Conservation (phyloP, 768 basidiomycete genomes). For the Tephrocybe sp. region DNA sequence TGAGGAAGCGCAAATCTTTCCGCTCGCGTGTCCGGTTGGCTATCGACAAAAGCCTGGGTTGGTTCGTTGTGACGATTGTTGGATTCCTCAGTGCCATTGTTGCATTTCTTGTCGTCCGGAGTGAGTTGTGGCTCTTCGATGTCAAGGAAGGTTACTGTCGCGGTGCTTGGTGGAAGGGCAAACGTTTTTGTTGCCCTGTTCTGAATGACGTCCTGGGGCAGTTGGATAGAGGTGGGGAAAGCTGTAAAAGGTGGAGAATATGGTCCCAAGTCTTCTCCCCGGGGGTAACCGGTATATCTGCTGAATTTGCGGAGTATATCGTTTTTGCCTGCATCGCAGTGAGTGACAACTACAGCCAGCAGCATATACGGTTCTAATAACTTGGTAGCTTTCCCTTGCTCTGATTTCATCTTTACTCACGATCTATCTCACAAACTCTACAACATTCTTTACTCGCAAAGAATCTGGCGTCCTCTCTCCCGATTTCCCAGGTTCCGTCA, state of each 20-base stretch:
- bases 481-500: slow-evolving; percentile 40
- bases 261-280: slow-evolving; percentile 65
- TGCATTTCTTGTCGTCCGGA: slow-evolving; percentile 84
- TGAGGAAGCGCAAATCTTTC: slow-evolving; percentile 69
- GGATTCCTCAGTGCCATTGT: slow-evolving; percentile 84
- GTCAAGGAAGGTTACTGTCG: slow-evolving; percentile 89
- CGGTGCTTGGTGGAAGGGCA: slow-evolving; percentile 68
- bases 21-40: slow-evolving; percentile 63
- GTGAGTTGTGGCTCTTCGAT: slow-evolving; percentile 90
- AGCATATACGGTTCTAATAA: background rate
- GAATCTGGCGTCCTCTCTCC: slow-evolving; percentile 74
- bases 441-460: slow-evolving; percentile 85
- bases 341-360: slow-evolving; percentile 28
- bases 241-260: slow-evolving; percentile 69
- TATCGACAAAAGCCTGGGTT: slow-evolving; percentile 80
- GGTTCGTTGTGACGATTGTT: slow-evolving; percentile 87
- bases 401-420: slow-evolving; percentile 77
- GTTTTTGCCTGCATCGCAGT: slow-evolving; percentile 81
- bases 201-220: slow-evolving; percentile 20
- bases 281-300: slow-evolving; percentile 31
- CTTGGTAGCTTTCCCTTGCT: slow-evolving; percentile 67
- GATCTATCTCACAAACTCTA: slow-evolving; percentile 83
- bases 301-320: slow-evolving; percentile 59
- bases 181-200: slow-evolving; percentile 77
- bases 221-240: slow-evolving; percentile 23